Evolutionary conservation across 163 green algal species (phyloP), one percentile per base, ranked within the genome.

Genomic region (Scenedesmus sp.): DNA sequence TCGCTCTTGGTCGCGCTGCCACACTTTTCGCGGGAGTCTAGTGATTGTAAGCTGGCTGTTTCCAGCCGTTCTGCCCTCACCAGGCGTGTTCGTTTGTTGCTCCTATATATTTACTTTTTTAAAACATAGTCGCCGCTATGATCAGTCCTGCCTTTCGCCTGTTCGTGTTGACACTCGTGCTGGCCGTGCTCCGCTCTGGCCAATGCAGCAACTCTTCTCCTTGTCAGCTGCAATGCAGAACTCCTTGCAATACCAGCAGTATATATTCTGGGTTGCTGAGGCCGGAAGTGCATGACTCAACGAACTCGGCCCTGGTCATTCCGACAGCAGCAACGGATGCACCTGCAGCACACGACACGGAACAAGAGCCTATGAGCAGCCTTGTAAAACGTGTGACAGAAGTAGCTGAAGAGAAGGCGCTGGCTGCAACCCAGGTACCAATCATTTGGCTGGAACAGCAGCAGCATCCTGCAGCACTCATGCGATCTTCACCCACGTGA

Each of bases 401-500:
- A 35, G 81, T 86, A 49, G 81, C 81, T 46, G 46, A 86, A 46
- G 18, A 33, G 9, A 86, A 86, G 37, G 37, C 37, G 15, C 37
- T 72, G 40, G 42, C 73, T 33, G 73, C 37, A 15, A 49, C 73
- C 15, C 37, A 83, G 73, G 73, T 76, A 10, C 10, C 30, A 4
- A 20, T 1, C 0, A 26, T 76, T 37, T 1, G 26, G 73, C 35
- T 30, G 73, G 5, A 10, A 15, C 37, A 37, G 65, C 65, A 76
- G 30, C 30, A 40, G 65, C 65, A 76, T 40, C 6, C 30, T 40
- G 30, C 30, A 76, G 6, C 30, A 40, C 4, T 12, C 61, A 73
- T 33, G 61, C 61, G 9, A 18, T 22, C 18, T 68, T 26, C 15
- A 30, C 53, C 53, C 26, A 16, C 53, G 26, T 16, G 24, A 16